phyloP scores from a whole-genome alignment of 2,329 filamentous ascomycete genomes.

The Clonostachys sp. region DNA sequence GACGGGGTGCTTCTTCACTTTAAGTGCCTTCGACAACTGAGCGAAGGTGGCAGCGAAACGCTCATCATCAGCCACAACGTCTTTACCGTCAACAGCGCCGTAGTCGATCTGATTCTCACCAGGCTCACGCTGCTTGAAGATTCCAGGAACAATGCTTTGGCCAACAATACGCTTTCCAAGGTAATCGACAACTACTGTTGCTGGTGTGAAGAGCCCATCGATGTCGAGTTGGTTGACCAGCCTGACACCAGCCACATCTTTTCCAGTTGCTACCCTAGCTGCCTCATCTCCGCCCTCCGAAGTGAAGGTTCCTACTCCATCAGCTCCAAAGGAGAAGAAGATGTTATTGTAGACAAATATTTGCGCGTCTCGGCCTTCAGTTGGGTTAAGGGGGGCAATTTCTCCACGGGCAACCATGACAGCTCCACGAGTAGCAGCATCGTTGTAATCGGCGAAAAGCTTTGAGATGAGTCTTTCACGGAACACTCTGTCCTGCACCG shows the following conservation, averaged over 20 bases:
- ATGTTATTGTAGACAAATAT: slow-evolving; percentile 99
- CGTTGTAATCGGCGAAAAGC: slow-evolving; percentile 95
- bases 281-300: slow-evolving; percentile 96
- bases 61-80: slow-evolving; percentile 86
- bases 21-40: slow-evolving; percentile 84
- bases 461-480: slow-evolving; percentile 91
- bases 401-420: slow-evolving; percentile 90
- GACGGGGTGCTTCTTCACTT: slow-evolving; percentile 90
- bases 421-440: slow-evolving; percentile 87
- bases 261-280: slow-evolving; percentile 90
- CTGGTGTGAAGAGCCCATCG: slow-evolving; percentile 87
- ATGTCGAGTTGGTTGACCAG: slow-evolving; percentile 97
- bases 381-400: slow-evolving; percentile 90
- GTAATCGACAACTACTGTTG: slow-evolving; percentile 95
- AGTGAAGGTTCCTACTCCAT: slow-evolving; percentile 95
- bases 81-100: slow-evolving; percentile 94
- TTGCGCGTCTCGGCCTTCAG: slow-evolving; percentile 86
- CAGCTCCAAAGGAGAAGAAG: slow-evolving; percentile 97
- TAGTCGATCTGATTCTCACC: slow-evolving; percentile 99
- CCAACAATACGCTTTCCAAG: slow-evolving; percentile 95
- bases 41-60: slow-evolving; percentile 80
- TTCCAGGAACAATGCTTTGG: slow-evolving; percentile 96
- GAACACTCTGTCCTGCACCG: slow-evolving; percentile 93
- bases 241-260: slow-evolving; percentile 91
- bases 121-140: slow-evolving; percentile 97